Base-by-base conservation (phyloP, 164 flowering plant genomes). In the Magnolia sinica region DNA sequence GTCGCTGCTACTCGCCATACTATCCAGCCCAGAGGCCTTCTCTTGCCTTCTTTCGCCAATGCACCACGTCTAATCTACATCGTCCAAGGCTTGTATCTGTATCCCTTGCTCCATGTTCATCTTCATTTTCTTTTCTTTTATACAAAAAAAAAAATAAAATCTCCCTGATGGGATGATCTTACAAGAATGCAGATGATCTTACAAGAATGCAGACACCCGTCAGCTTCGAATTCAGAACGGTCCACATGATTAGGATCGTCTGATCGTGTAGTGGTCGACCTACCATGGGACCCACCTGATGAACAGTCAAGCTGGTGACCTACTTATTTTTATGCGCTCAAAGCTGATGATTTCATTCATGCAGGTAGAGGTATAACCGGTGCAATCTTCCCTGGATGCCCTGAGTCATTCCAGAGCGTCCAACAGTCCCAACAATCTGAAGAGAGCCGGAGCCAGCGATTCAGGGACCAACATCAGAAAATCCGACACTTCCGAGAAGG, bases 311-410 rank as follows among this genome's bases (percentile, higher is more conserved):
- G 24, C 24, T 23, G 24, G 24, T 23, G 24, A 23, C 24, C 24
- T 23, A 23, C 24, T 23, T 23, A 31, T 31, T 31, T 31, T 31
- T 31, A 31, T 31, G 37, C 37, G 37, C 37, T 31, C 4, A 31
- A 31, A 4, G 2, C 37, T 31, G 37, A 31, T 31, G 37, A 2
- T 31, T 31, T n/a, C 19, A 19, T 18, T 20, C 27, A 4, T n/a
- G 37, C 86, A 88, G 95, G 95, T n/a, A 81, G 82, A 76, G 91
- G 91, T 24, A 16, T 80, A 11, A 4, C 51, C 0, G 90, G 94
- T 50, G 73, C 64, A 1, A 27, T 73, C 16, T 22, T 85, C n/a
- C 89, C 94, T 6, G 96, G 96, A 13, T 91, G 96, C 71, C 85
- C 94, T 0, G 91, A 90, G 74, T 84, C 96, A 0, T 72, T 7